Evolutionary conservation across 768 basidiomycete species (phyloP), one percentile per base, ranked within the genome.

Genomic region (Suillus placidus): DNA sequence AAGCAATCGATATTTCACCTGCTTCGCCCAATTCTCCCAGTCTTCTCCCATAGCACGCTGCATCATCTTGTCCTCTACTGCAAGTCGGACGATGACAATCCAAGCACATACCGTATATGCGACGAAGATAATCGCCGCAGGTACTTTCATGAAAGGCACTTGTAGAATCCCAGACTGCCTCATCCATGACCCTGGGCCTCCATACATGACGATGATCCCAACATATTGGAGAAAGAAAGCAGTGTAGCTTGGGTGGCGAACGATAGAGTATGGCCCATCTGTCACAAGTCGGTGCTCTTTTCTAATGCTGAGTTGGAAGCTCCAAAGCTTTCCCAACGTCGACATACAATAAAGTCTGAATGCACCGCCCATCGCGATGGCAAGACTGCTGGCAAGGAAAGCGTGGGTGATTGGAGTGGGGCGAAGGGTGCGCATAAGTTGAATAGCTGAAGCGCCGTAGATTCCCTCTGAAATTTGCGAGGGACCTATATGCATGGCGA

Each of bases 11-110:
- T 74, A 78, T 23, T 71, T 72, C 10, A 78, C 77, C 16, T 62
- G 63, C 3, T 40, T 61, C 3, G 73, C 76, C 73, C 76, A 81
- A 2, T 62, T 51, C 6, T 77, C 74, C 79, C 79, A 80, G 23
- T 74, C 76, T 34, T 71, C 45, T 9, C 76, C 77, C 64, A 80
- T 78, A 26, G 70, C 68, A 10, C 66, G 64, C 32, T 67, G 65
- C 61, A 80, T 55, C 61, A 76, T 70, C 10, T 52, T 51, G n/a
- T 63, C 65, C 56, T 81, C 80, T 63, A 79, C 76, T 63, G 34
- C n/a, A 38, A 14, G 45, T 30, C 54, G 51, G 26, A 40, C 54
- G 42, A 49, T 26, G 2, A 37, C 8, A n/a, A 54, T 1, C 35
- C 51, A 54, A 9, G 18, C 8, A 8, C 3, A 8, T 20, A 5